These are phyloP conservation scores for Jasminum sambac DNA, from an alignment of 257 asterid species.

Conservation along the genomic window DNA sequence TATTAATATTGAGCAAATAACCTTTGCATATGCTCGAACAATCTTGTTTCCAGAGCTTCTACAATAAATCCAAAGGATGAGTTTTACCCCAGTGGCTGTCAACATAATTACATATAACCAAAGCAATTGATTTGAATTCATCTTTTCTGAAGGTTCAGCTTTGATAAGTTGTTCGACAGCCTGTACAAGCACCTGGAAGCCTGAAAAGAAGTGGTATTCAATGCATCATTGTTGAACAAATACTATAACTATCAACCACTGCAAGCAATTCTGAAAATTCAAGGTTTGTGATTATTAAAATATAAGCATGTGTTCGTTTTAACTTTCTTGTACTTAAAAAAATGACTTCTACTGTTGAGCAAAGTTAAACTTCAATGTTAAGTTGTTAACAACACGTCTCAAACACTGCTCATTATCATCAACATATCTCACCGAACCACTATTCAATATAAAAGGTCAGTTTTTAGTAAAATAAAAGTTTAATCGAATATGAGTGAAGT, in stretches of 20 bases:
- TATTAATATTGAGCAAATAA: neutral
- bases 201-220: slow-evolving; percentile 25
- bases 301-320: too few species aligned
- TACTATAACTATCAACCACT: neutral
- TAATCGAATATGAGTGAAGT: neutral
- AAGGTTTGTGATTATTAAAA: neutral
- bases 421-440: too few species aligned
- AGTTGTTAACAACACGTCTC: too few species aligned
- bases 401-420: too few species aligned
- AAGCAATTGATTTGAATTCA: slow-evolving; percentile 40
- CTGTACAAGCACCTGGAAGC: slow-evolving; percentile 54
- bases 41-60: slow-evolving; percentile 60
- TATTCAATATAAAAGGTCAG: too few species aligned
- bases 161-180: slow-evolving; percentile 49
- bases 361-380: too few species aligned
- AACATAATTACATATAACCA: slow-evolving; percentile 67
- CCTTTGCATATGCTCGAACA: slow-evolving; percentile 70
- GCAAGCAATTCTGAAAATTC: neutral
- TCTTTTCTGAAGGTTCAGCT: slow-evolving; percentile 32
- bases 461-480: too few species aligned
- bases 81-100: slow-evolving; percentile 54
- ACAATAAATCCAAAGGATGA: slow-evolving; percentile 63
- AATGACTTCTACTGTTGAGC: too few species aligned
- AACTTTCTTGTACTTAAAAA: too few species aligned
- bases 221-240: neutral